A percentile compares a stretch with the other conserved stretches of the same genome.
Conservation (phyloP, 768 basidiomycete genomes). For the Phaeotremella skinneri region DNA sequence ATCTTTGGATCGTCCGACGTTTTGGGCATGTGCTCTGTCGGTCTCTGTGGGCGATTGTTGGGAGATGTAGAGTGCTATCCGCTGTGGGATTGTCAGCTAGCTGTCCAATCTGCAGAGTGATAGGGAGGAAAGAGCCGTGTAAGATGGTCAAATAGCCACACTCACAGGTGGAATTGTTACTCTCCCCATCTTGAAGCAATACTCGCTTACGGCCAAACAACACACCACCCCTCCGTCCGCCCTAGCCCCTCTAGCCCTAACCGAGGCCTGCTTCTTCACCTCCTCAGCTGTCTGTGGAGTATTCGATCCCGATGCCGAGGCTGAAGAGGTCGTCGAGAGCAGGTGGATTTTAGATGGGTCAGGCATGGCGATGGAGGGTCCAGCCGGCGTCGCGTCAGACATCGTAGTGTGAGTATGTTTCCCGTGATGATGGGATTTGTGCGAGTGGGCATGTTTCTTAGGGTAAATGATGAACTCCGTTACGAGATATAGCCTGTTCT, state of each 20-base stretch:
- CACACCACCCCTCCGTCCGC: slow-evolving; percentile 43
- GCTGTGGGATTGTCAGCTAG: slow-evolving; percentile 12
- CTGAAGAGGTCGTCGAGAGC: slow-evolving; percentile 8
- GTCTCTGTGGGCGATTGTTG: slow-evolving; percentile 24
- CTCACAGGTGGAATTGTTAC: slow-evolving; percentile 47
- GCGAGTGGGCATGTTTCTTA: slow-evolving; percentile 20
- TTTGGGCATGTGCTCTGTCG: slow-evolving; percentile 24
- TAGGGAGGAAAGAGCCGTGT: neutral
- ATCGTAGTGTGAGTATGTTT: slow-evolving; percentile 4
- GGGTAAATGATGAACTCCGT: slow-evolving; percentile 51
- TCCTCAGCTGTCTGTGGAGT: slow-evolving; percentile 24
- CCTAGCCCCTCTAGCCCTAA: slow-evolving; percentile 17
- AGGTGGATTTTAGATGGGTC: slow-evolving; percentile 13
- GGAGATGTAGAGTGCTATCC: slow-evolving; percentile 32
- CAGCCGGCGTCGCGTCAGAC: neutral
- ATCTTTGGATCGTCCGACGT: slow-evolving; percentile 34
- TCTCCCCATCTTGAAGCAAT: slow-evolving; percentile 44
- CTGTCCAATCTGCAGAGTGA: neutral
- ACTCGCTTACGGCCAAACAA: slow-evolving; percentile 36
- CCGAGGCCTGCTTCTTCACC: slow-evolving; percentile 18
- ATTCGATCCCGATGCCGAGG: slow-evolving; percentile 13
- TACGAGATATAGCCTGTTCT: slow-evolving; percentile 45
- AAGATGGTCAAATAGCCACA: slow-evolving; percentile 4
- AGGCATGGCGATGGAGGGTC: slow-evolving; percentile 16
- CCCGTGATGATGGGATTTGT: slow-evolving; percentile 10